Base-by-base conservation (phyloP, 257 asterid species). In the Penstemon eatonii region DNA sequence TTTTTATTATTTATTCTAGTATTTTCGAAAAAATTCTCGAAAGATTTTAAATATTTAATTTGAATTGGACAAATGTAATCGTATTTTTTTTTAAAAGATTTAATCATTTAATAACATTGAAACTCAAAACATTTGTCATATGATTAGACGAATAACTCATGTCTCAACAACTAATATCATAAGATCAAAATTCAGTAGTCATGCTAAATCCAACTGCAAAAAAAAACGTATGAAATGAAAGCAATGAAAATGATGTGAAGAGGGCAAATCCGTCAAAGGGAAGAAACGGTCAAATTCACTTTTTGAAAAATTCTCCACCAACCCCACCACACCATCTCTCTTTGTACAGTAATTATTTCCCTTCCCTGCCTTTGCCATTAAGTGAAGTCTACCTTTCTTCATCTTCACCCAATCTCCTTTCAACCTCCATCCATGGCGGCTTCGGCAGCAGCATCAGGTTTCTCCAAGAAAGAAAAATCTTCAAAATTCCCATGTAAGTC, bases 371-470 rank as follows among this genome's bases (percentile, higher is more conserved):
- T 75, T 75, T 73, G 78, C 25, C 56, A 65, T 58, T 41, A 81
- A 85, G 18, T 15, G 18, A 15, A 15, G 88, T 79, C 82, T 81
- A 52, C 91, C 71, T 89, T 88, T 12, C 88, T 84, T 80, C 83
- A 52, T 4, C 81, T 74, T 68, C 89, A 84, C 84, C 90, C 79
- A 83, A 82, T 71, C 82, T 60, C 74, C 76, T 50, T 70, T 71
- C 83, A 47, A 15, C 18, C 18, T 15, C 52, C 65, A n/a, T 66
- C 77, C 71, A 72, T 36, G 69, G 71, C 84, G 44, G 57, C 85
- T 63, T 60, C 83, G 67, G 76, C 79, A 59, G 65, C 82, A 57
- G 10, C 78, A 44, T 45, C 88, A 52, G 64, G 66, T 60, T 49
- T 56, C 63, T 69, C 83, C 79, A 75, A 65, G 67, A 78, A 80